These are phyloP conservation scores for Spongospora subterranea DNA, from an alignment of 208 protist species.

Conservation along the genomic window DNA sequence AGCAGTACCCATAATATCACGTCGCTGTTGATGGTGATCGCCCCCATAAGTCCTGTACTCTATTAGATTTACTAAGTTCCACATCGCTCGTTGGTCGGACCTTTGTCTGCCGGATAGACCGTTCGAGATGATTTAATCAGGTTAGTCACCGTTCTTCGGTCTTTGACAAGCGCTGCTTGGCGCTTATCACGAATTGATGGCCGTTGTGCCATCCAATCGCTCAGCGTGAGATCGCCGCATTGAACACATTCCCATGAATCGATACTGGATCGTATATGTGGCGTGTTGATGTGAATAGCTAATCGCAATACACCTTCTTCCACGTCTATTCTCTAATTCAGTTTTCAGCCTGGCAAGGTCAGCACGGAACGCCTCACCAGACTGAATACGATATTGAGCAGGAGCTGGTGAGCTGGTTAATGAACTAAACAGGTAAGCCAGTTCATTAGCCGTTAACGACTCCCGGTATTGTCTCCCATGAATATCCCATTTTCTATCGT, in stretches of 20 bases:
- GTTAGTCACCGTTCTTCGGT: neutral
- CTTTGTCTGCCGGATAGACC: constrained; percentile 21
- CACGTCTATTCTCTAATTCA: too few relatives aligned
- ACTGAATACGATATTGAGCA: neutral
- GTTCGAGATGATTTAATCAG: neutral
- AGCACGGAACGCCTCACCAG: too few relatives aligned
- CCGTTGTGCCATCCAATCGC: neutral
- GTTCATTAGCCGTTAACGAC: neutral
- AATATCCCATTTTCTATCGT: neutral
- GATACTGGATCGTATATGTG: neutral
- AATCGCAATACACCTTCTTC: neutral
- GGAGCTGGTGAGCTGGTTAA: neutral
- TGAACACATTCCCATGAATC: neutral
- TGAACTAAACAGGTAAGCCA: neutral
- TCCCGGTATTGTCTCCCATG: neutral
- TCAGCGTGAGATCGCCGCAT: neutral
- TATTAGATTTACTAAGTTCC: neutral
- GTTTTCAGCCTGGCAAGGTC: too few relatives aligned
- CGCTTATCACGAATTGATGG: neutral
- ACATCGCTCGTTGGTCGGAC: too few relatives aligned
- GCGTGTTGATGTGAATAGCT: neutral
- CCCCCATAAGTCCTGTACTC: constrained; percentile 17
- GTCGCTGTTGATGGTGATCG: neutral
- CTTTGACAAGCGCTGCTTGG: neutral
- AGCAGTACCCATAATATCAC: constrained; percentile 5